A percentile compares a stretch with the other conserved stretches of the same genome.
Evolutionary conservation across 202 grass and related monocot genomes (phyloP).

Genomic region (Bolboschoenoplectus hybrid): DNA sequence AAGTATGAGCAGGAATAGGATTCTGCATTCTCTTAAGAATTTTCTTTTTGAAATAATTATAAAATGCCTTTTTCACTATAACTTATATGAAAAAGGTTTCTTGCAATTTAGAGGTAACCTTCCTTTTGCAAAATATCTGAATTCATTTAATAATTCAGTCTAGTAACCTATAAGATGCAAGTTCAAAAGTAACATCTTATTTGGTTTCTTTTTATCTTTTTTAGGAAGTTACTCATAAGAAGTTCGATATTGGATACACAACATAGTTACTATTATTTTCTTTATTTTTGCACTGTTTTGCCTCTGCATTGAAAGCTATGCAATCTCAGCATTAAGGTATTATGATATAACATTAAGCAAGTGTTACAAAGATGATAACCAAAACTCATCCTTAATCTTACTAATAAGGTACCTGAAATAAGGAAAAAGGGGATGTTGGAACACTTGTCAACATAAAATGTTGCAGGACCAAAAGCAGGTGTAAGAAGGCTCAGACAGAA

Average conservation of each 20-base stretch:
- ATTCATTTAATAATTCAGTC: not conserved
- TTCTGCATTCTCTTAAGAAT: not conserved
- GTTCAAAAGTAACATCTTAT: not conserved
- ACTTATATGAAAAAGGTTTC: not conserved
- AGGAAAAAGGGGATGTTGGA: constrained; percentile 92
- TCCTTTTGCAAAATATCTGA: not conserved
- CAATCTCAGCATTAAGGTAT: not conserved
- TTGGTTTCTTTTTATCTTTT: not conserved
- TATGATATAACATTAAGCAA: not conserved
- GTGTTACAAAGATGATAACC: not conserved
- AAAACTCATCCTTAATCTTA: not conserved
- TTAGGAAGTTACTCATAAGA: not conserved
- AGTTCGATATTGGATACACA: not conserved
- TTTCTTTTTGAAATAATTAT: too few species aligned
- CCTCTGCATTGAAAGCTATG: not conserved
- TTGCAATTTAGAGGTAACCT: not conserved
- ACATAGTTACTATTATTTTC: not conserved
- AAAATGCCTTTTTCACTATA: not conserved
- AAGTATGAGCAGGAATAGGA: not conserved
- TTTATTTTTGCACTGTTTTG: not conserved
- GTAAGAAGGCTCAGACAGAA: constrained; percentile 95
- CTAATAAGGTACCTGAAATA: constrained; percentile 49
- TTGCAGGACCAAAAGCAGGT: constrained; percentile 84
- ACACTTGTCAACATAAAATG: constrained; percentile 88
- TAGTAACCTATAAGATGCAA: not conserved